Evolutionary conservation across 768 basidiomycete species (phyloP).

Genomic region (Lentinula boryana): DNA sequence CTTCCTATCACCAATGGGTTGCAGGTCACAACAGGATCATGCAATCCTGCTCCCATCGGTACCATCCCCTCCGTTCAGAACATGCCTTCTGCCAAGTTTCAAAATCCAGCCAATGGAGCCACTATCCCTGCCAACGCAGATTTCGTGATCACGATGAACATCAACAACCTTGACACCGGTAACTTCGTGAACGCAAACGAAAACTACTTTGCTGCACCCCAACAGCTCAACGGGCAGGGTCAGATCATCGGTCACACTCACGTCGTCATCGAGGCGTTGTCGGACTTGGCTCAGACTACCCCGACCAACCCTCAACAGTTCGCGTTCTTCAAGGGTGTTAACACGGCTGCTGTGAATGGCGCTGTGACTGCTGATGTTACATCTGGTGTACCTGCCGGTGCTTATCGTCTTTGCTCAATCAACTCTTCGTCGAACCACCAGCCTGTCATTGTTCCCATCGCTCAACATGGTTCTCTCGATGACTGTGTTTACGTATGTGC

Average conservation of each 20-base stretch:
- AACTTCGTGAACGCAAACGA: slow-evolving; percentile 50
- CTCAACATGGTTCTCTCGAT: slow-evolving; percentile 55
- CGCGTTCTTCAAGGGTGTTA: slow-evolving; percentile 45
- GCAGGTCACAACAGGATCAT: slow-evolving; percentile 46
- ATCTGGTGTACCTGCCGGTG: slow-evolving; percentile 49
- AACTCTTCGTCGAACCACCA: slow-evolving; percentile 53
- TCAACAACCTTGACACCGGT: slow-evolving; percentile 41
- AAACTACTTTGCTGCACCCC: slow-evolving; percentile 54
- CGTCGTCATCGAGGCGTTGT: slow-evolving; percentile 47
- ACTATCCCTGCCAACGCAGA: slow-evolving; percentile 37
- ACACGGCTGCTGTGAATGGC: slow-evolving; percentile 3
- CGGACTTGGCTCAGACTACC: slow-evolving; percentile 34
- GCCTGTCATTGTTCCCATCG: slow-evolving; percentile 50
- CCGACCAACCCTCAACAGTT: slow-evolving; percentile 46
- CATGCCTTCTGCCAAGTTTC: slow-evolving; percentile 46
- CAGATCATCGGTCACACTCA: slow-evolving; percentile 54
- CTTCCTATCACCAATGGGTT: slow-evolving; percentile 50
- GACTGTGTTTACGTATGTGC: slow-evolving; percentile 53
- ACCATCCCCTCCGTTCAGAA: slow-evolving; percentile 40
- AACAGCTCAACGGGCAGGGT: slow-evolving; percentile 44
- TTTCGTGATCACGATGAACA: slow-evolving; percentile 48
- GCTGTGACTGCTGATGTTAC: slow-evolving; percentile 45
- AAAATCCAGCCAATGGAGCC: slow-evolving; percentile 34
- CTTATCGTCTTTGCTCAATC: slow-evolving; percentile 56
- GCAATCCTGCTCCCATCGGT: slow-evolving; percentile 56